phyloP scores from a whole-genome alignment of 352 stramenopile species.

The Phytophthora pinifolia region DNA sequence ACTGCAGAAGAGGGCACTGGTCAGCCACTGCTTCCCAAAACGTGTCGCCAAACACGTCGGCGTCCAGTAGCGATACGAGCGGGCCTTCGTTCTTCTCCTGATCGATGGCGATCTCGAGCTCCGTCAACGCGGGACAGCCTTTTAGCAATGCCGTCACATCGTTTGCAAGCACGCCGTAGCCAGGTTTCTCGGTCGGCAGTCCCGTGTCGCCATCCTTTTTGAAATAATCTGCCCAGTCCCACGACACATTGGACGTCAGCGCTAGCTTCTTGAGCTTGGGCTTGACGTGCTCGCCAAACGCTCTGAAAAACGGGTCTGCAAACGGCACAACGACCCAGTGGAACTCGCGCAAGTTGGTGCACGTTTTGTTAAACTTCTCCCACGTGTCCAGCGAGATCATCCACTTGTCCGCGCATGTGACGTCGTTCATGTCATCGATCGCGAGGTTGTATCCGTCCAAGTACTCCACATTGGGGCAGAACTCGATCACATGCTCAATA shows the following conservation, averaged over 20 bases:
- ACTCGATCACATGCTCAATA: constrained; percentile 36
- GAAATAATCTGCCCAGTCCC: constrained; percentile 43
- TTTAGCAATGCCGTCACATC: constrained; percentile 31
- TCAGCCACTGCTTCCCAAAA: constrained; percentile 31
- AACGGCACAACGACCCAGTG: constrained; percentile 42
- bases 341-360: constrained; percentile 38
- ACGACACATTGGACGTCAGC: constrained; percentile 43
- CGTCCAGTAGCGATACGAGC: constrained; percentile 17
- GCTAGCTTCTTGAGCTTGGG: constrained; percentile 33
- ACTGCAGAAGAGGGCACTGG: constrained; percentile 33
- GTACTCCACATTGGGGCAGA: constrained; percentile 36
- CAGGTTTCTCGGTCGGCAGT: constrained; percentile 8
- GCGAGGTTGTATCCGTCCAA: constrained; percentile 35
- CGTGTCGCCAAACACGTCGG: constrained; percentile 39
- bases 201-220: neutral
- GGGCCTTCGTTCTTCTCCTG: constrained; percentile 33
- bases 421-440: constrained; percentile 34
- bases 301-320: constrained; percentile 42
- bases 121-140: constrained; percentile 36
- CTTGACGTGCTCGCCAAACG: constrained; percentile 42
- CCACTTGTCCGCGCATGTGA: constrained; percentile 36
- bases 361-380: constrained; percentile 38
- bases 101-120: constrained; percentile 41
- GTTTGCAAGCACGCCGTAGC: constrained; percentile 29
- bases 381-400: constrained; percentile 35